These are phyloP conservation scores for Cercospora sesami DNA, from an alignment of 2,329 filamentous ascomycete species.

Conservation along the genomic window DNA sequence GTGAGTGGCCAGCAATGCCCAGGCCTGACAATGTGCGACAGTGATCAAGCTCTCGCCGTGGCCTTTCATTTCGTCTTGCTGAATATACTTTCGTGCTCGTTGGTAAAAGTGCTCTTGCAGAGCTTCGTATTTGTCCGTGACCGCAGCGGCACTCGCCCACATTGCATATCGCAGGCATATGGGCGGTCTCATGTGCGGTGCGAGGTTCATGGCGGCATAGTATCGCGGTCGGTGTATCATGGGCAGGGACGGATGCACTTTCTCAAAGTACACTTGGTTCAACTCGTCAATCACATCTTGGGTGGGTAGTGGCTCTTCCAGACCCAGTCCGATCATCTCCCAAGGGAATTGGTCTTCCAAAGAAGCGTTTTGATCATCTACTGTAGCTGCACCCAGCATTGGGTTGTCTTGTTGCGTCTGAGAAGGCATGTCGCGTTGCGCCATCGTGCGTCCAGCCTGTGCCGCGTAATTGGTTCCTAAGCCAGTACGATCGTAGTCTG, in stretches of 20 bases:
- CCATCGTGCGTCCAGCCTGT: slow-evolving; percentile 13
- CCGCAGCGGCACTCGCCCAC: slow-evolving; percentile 89
- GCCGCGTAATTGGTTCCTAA: slow-evolving; percentile 12
- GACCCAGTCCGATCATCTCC: slow-evolving; percentile 80
- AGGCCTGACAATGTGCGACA: slow-evolving; percentile 81
- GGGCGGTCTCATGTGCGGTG: slow-evolving; percentile 81
- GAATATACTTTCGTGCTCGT: slow-evolving; percentile 83
- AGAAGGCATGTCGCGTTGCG: slow-evolving; percentile 15
- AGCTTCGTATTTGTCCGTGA: slow-evolving; percentile 75
- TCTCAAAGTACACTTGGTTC: slow-evolving; percentile 85
- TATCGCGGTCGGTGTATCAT: slow-evolving; percentile 90
- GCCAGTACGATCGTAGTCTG: slow-evolving; percentile 28
- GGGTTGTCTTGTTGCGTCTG: slow-evolving; percentile 7
- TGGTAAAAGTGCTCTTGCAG: slow-evolving; percentile 88
- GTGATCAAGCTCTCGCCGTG: slow-evolving; percentile 88
- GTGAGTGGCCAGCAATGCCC: slow-evolving; percentile 75
- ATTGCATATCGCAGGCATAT: slow-evolving; percentile 90
- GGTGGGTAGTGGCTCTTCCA: slow-evolving; percentile 78
- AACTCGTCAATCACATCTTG: slow-evolving; percentile 83
- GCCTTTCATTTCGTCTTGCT: slow-evolving; percentile 86
- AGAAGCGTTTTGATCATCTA: slow-evolving; percentile 10
- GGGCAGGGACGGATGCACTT: slow-evolving; percentile 79
- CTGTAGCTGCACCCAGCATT: slow-evolving; percentile 13
- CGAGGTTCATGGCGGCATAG: slow-evolving; percentile 81
- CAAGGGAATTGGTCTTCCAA: slow-evolving; percentile 61